phyloP scores from a whole-genome alignment of 148 eudicot genomes.

The Camellia sinensis region DNA sequence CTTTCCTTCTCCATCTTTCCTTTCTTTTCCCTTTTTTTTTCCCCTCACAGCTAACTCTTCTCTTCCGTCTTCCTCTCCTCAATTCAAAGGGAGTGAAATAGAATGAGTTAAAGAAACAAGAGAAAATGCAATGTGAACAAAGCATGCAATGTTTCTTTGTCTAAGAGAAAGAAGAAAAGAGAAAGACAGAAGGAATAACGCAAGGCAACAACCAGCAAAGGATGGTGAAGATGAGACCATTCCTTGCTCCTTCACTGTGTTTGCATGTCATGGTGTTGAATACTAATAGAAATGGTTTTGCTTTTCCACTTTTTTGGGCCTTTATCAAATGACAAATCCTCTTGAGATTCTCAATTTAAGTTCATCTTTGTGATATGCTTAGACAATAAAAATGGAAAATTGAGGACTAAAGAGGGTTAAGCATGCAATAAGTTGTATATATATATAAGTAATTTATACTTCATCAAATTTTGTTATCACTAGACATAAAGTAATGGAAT shows the following conservation, averaged over 20 bases:
- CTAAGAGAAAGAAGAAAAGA: conserved; percentile 5
- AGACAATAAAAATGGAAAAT: not conserved
- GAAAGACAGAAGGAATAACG: not conserved
- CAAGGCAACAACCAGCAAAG: not conserved
- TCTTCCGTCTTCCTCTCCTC: too few species aligned
- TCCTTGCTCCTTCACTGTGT: conserved; percentile 1
- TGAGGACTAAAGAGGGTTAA: not conserved
- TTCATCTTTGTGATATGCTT: not conserved
- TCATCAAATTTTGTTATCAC: too few species aligned
- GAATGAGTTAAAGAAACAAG: conserved; percentile 12
- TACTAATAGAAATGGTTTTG: not conserved
- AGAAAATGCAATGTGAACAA: not conserved
- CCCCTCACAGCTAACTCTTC: too few species aligned
- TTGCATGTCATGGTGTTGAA: conserved; percentile 3
- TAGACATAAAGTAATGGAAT: too few species aligned
- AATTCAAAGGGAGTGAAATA: too few species aligned
- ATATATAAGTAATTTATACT: too few species aligned
- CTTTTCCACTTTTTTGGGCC: not conserved
- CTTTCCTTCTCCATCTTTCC: too few species aligned
- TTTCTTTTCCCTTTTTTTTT: too few species aligned
- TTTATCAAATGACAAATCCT: not conserved
- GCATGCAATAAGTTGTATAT: not conserved
- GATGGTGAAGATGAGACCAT: not conserved
- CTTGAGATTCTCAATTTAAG: not conserved
- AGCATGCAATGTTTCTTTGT: conserved; percentile 3